A percentile compares a stretch with the other conserved stretches of the same genome.
Conservation (phyloP, 2,329 filamentous ascomycete genomes). For the Pseudogymnoascus sp. region DNA sequence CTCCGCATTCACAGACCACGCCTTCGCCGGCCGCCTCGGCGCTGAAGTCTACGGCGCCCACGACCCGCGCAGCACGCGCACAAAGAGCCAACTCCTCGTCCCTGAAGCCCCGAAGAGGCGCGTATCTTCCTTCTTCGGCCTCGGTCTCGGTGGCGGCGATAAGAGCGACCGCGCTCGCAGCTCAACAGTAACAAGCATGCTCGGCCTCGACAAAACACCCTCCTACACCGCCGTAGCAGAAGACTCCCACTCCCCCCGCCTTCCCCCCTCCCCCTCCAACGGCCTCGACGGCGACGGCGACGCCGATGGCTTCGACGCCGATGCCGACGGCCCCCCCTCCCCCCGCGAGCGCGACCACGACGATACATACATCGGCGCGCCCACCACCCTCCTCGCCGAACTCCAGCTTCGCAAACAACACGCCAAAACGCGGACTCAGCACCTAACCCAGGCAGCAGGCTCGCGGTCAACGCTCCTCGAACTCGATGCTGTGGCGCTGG, state of each 20-base stretch:
- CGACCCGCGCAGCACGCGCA: constrained; percentile 40
- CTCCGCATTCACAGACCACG: constrained; percentile 83
- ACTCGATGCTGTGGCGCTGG: constrained; percentile 80
- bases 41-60: constrained; percentile 53
- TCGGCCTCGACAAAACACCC: constrained; percentile 18
- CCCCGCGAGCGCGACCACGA: constrained; percentile 44
- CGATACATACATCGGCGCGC: constrained; percentile 56
- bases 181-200: constrained; percentile 19
- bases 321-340: constrained; percentile 63
- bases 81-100: constrained; percentile 29
- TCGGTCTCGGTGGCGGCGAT: constrained; percentile 25
- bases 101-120: constrained; percentile 30
- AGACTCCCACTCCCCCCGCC: neutral
- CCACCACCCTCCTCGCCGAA: constrained; percentile 87
- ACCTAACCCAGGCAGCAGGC: constrained; percentile 57
- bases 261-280: constrained; percentile 35
- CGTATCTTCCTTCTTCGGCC: constrained; percentile 39
- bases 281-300: constrained; percentile 41
- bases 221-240: neutral
- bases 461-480: constrained; percentile 86
- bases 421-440: constrained; percentile 67
- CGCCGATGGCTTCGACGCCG: constrained; percentile 42
- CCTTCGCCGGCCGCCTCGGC: constrained; percentile 68
- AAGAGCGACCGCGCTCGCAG: constrained; percentile 14
- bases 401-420: constrained; percentile 85